These are phyloP conservation scores for Naganishia randhawae DNA, from an alignment of 768 basidiomycete species.

Conservation along the genomic window DNA sequence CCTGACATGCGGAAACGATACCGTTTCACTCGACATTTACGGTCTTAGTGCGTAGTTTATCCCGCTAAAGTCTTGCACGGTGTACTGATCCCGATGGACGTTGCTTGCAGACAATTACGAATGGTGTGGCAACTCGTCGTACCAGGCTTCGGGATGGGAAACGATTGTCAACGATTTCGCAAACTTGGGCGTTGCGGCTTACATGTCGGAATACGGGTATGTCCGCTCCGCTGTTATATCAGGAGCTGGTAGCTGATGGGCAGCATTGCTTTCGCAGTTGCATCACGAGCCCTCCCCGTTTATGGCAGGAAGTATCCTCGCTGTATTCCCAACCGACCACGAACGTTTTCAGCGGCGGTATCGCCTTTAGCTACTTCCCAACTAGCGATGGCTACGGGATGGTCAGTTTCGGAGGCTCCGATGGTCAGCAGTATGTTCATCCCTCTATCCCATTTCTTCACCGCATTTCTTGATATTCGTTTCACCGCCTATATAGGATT, in stretches of 20 bases:
- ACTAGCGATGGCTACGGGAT: slow-evolving; percentile 80
- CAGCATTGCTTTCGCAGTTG: slow-evolving; percentile 49
- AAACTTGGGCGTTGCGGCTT: slow-evolving; percentile 66
- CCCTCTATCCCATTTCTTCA: neutral
- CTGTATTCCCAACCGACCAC: slow-evolving; percentile 71
- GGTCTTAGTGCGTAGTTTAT: slow-evolving; percentile 65
- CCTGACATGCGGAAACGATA: slow-evolving; percentile 70
- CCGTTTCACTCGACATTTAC: slow-evolving; percentile 72
- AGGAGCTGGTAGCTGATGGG: neutral
- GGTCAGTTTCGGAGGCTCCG: slow-evolving; percentile 65
- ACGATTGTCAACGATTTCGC: slow-evolving; percentile 53
- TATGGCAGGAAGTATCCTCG: slow-evolving; percentile 74
- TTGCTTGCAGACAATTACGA: slow-evolving; percentile 56
- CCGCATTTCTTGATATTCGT: neutral
- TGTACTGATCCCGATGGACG: slow-evolving; percentile 1
- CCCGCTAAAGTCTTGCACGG: neutral
- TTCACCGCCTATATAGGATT: slow-evolving; percentile 56
- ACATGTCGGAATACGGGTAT: slow-evolving; percentile 80
- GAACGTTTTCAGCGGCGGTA: slow-evolving; percentile 77
- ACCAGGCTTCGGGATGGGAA: slow-evolving; percentile 58
- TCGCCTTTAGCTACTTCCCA: slow-evolving; percentile 81
- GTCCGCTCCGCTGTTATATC: slow-evolving; percentile 6
- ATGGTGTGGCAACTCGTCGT: slow-evolving; percentile 72
- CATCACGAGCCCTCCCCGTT: slow-evolving; percentile 60
- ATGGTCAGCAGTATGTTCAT: slow-evolving; percentile 42